phyloP scores from a whole-genome alignment of 2,329 filamentous ascomycete species.

The Trichoderma sp. region DNA sequence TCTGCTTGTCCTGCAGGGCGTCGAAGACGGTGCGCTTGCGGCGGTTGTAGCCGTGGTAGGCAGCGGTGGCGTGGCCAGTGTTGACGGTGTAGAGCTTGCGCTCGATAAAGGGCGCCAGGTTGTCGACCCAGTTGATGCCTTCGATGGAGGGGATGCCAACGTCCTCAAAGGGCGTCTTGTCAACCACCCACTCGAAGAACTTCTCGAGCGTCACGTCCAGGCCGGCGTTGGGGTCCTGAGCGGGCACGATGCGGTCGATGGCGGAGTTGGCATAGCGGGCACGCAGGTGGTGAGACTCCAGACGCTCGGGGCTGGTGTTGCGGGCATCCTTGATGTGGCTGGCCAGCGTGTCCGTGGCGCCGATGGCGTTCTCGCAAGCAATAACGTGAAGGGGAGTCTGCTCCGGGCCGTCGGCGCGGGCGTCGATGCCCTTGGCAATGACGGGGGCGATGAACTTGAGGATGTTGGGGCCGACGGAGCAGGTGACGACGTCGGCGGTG shows the following conservation, averaged over 20 bases:
- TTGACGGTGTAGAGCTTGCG: constrained; percentile 99
- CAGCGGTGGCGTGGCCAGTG: constrained; percentile 93
- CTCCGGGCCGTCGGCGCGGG: constrained; percentile 59
- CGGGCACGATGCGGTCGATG: constrained; percentile 96
- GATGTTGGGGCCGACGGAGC: constrained; percentile 94
- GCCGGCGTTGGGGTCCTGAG: constrained; percentile 77
- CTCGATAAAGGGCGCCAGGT: constrained; percentile 95
- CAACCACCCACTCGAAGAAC: constrained; percentile 99
- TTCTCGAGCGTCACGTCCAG: constrained; percentile 95
- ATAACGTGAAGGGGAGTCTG: constrained; percentile 81
- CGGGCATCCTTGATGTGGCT: constrained; percentile 75
- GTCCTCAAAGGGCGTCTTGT: constrained; percentile 79
- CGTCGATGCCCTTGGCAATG: constrained; percentile 91
- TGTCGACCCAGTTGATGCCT: constrained; percentile 89
- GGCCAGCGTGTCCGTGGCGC: constrained; percentile 86
- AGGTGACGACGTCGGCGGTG: constrained; percentile 89
- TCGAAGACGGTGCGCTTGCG: constrained; percentile 90
- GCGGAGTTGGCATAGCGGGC: constrained; percentile 96
- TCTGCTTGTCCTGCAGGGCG: constrained; percentile 77
- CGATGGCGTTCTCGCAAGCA: constrained; percentile 97
- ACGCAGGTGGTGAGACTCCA: constrained; percentile 70
- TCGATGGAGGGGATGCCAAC: constrained; percentile 70
- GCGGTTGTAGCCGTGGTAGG: constrained; percentile 89
- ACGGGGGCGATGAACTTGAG: constrained; percentile 95
- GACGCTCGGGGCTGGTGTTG: constrained; percentile 70